These are phyloP conservation scores for Platismatia glauca DNA, from an alignment of 495 filamentous ascomycete species.

Conservation along the genomic window DNA sequence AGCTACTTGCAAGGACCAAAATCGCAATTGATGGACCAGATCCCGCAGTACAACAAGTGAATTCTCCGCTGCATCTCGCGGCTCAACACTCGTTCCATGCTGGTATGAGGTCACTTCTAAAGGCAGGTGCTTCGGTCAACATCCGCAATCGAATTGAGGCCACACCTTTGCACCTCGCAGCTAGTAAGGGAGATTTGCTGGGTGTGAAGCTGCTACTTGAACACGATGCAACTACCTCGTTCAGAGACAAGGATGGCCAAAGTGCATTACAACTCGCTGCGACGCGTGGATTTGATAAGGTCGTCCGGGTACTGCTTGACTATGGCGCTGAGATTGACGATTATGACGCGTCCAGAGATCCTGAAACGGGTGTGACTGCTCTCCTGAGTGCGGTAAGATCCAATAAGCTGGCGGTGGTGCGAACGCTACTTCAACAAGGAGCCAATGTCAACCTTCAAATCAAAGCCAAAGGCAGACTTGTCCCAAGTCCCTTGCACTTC, in stretches of 20 bases:
- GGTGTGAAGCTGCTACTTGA: constrained; percentile 4
- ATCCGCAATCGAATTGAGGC: not conserved
- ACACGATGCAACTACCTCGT: not conserved
- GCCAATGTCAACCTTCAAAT: constrained; percentile 2
- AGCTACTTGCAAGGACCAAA: constrained; percentile 1
- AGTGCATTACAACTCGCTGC: constrained; percentile 1
- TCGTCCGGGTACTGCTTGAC: not conserved
- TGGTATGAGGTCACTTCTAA: not conserved
- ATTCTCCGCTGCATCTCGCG: constrained; percentile 4
- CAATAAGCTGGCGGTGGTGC: constrained; percentile 1
- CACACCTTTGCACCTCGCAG: not conserved
- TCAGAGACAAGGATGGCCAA: constrained; percentile 1
- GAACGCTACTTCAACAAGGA: not conserved
- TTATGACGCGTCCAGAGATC: not conserved
- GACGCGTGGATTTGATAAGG: constrained; percentile 1
- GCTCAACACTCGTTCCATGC: constrained; percentile 1
- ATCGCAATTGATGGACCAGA: constrained; percentile 1
- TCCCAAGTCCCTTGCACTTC: constrained; percentile 1
- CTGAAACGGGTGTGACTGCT: not conserved
- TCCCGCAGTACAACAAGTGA: not conserved
- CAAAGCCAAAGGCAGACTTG: not conserved
- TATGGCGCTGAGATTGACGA: not conserved
- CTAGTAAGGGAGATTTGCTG: not conserved
- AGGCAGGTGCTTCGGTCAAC: constrained; percentile 4
- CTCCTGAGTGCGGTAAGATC: constrained; percentile 3